These are phyloP conservation scores for Fusarium abutilonis DNA, from an alignment of 2,329 filamentous ascomycete genomes.

Conservation along the genomic window DNA sequence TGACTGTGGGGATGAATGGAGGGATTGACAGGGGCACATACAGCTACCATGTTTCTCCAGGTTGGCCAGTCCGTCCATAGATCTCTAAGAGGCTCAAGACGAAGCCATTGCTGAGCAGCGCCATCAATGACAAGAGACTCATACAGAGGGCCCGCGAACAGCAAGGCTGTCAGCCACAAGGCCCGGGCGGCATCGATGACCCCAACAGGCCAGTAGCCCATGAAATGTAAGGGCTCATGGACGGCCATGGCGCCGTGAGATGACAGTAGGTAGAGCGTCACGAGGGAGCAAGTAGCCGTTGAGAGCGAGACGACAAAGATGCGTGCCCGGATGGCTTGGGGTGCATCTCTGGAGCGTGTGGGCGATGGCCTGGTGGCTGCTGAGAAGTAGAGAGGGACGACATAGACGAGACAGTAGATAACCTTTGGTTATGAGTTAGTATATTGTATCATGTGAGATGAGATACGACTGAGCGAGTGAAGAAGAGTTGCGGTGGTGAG, in stretches of 20 bases:
- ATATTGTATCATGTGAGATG: slow-evolving; percentile 1
- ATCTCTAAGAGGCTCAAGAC: slow-evolving; percentile 64
- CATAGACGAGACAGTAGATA: slow-evolving; percentile 87
- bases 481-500: slow-evolving; percentile 3
- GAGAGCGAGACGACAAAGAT: slow-evolving; percentile 82
- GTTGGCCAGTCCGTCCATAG: slow-evolving; percentile 78
- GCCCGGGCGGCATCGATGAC: slow-evolving; percentile 69
- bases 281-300: slow-evolving; percentile 72
- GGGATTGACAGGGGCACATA: slow-evolving; percentile 56
- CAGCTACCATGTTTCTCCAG: slow-evolving; percentile 88
- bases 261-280: slow-evolving; percentile 72
- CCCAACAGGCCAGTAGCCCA: slow-evolving; percentile 84
- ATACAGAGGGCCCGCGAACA: slow-evolving; percentile 88
- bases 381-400: slow-evolving; percentile 89
- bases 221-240: slow-evolving; percentile 67
- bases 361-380: slow-evolving; percentile 80
- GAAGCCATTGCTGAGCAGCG: slow-evolving; percentile 72
- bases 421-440: slow-evolving; percentile 55
- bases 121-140: slow-evolving; percentile 79
- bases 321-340: slow-evolving; percentile 86
- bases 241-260: slow-evolving; percentile 57
- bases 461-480: neutral
- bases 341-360: slow-evolving; percentile 83
- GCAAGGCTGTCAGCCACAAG: slow-evolving; percentile 76
- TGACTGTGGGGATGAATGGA: slow-evolving; percentile 32